Evolutionary conservation across 495 filamentous ascomycete genomes (phyloP).

Genomic region (Annulohypoxylon maeteangense): DNA sequence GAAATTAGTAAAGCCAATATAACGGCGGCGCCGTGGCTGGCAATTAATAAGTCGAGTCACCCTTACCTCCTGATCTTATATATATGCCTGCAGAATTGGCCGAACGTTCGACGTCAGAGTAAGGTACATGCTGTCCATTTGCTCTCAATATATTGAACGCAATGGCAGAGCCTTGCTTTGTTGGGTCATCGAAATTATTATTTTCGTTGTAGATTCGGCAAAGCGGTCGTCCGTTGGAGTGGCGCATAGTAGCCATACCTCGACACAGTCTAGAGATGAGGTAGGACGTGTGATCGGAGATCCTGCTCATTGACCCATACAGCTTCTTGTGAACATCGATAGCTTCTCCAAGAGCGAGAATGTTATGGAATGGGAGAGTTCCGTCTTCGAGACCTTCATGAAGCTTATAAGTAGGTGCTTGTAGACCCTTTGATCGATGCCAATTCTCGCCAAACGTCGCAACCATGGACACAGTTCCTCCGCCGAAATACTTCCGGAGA

Average conservation of each 20-base stretch:
- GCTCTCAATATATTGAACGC: slow-evolving; percentile 72
- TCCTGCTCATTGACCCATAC: slow-evolving; percentile 68
- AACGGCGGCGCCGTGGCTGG: slow-evolving; percentile 62
- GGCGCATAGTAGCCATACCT: slow-evolving; percentile 62
- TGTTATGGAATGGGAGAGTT: slow-evolving; percentile 80
- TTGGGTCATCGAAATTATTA: slow-evolving; percentile 63
- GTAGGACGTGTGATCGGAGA: slow-evolving; percentile 70
- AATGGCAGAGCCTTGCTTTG: slow-evolving; percentile 74
- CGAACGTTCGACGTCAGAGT: slow-evolving; percentile 68
- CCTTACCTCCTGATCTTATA: slow-evolving; percentile 72
- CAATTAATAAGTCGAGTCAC: slow-evolving; percentile 41
- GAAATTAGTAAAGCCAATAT: slow-evolving; percentile 56
- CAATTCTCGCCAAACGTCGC: slow-evolving; percentile 67
- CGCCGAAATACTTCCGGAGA: slow-evolving; percentile 77
- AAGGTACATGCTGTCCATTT: slow-evolving; percentile 66
- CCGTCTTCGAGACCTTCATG: slow-evolving; percentile 81
- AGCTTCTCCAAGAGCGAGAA: slow-evolving; percentile 75
- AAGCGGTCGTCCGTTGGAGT: slow-evolving; percentile 67
- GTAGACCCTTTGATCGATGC: slow-evolving; percentile 68
- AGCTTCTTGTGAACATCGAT: slow-evolving; percentile 72
- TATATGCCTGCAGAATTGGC: slow-evolving; percentile 72
- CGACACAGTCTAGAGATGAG: slow-evolving; percentile 64
- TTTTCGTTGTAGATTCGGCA: slow-evolving; percentile 71
- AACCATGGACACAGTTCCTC: slow-evolving; percentile 79
- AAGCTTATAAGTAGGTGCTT: slow-evolving; percentile 53